Percentiles rank a stretch among this genome's conserved stretches.
phyloP scores from a whole-genome alignment of 177 flowering plant genomes.

The Vitis hybrid region DNA sequence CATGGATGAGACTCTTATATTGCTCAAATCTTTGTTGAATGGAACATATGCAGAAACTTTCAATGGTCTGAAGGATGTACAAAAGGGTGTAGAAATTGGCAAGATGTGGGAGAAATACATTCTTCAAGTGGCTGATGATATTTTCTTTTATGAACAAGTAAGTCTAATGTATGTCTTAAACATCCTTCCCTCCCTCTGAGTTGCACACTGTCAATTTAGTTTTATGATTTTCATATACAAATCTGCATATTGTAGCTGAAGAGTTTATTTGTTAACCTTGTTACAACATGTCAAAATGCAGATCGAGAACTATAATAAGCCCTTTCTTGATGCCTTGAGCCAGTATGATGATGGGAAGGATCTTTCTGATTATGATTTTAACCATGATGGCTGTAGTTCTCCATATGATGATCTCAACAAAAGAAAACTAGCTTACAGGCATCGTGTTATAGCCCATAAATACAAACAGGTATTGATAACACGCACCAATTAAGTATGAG shows the following conservation, averaged over 20 bases:
- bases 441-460: constrained; percentile 60
- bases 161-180: constrained; percentile 12
- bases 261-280: constrained; percentile 3
- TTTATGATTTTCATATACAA: not conserved
- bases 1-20: constrained; percentile 96
- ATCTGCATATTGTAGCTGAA: not conserved
- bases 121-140: constrained; percentile 65
- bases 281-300: constrained; percentile 24
- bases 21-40: constrained; percentile 81
- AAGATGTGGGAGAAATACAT: constrained; percentile 81
- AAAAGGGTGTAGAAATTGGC: constrained; percentile 74
- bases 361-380: constrained; percentile 75
- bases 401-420: constrained; percentile 62
- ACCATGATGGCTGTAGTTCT: constrained; percentile 55
- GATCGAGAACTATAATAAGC: constrained; percentile 83
- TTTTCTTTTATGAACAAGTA: constrained; percentile 90
- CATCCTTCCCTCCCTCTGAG: not conserved
- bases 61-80: constrained; percentile 66
- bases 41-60: constrained; percentile 76
- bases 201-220: not conserved
- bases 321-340: constrained; percentile 64
- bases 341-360: constrained; percentile 81
- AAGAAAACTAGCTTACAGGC: constrained; percentile 82
- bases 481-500: constrained; percentile 2
- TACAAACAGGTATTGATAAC: constrained; percentile 62